Base-by-base conservation (phyloP, 2,329 filamentous ascomycete species). In the Pseudogymnoascus sp. region DNA sequence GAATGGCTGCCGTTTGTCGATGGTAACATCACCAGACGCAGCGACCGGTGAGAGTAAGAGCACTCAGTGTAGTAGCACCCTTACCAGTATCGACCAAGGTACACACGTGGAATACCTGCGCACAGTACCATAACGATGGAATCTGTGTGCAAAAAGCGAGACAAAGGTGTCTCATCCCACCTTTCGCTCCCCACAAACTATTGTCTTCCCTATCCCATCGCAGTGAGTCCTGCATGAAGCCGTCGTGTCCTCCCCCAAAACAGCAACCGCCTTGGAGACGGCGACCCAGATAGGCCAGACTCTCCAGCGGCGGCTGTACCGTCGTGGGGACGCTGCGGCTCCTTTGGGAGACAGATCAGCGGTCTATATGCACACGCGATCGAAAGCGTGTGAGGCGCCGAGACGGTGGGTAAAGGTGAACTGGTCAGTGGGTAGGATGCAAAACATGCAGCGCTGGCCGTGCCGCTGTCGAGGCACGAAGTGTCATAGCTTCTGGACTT, bases 381-480 rank as follows among this genome's bases (percentile, higher is more conserved):
- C 47, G 26, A 54, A 54, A 54, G 47, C 47, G 47, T 54, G n/a
- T 31, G 47, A 54, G 47, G 47, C 47, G 47, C 47, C 47, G 47
- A 54, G 47, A 54, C 47, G 47, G 47, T 54, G 47, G 26, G n/a
- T 12, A 18, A n/a, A 18, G 47, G 26, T 31, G 26, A n/a, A 54
- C 23, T 23, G 26, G 26, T 54, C 26, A 54, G 26, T 54, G 47
- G 47, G 47, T 54, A 31, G 47, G 47, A 31, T 54, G 26, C 47
- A 18, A 54, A 26, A 54, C 47, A 54, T 54, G 47, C 21, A n/a
- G 42, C 42, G 42, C 26, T 54, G 47, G 47, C 26, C 26, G 26
- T 54, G 47, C n/a, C 47, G 47, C 47, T 18, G 47, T 54, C 26
- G 47, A 34, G n/a, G 47, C 47, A 54, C 47, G 26, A 54, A 54